Evolutionary conservation across 2,329 filamentous ascomycete species (phyloP).

Genomic region (Zalaria obscura): DNA sequence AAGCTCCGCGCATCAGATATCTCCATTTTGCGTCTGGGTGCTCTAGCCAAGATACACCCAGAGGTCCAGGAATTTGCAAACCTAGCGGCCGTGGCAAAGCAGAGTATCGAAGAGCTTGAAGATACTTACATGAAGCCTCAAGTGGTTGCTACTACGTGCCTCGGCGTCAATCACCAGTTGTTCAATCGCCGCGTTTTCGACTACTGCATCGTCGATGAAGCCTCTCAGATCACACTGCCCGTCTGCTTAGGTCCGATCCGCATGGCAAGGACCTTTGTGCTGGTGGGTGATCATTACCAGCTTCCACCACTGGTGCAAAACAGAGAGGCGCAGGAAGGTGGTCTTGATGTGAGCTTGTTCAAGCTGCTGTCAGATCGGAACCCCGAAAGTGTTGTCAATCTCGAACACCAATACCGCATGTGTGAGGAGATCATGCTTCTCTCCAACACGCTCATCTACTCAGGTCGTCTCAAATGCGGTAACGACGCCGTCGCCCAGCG

Average conservation of each 20-base stretch:
- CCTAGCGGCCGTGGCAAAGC: conserved; percentile 59
- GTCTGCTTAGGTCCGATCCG: conserved; percentile 90
- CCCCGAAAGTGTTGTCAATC: conserved; percentile 72
- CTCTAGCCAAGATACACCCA: conserved; percentile 70
- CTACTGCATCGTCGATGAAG: conserved; percentile 97
- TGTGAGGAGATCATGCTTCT: conserved; percentile 92
- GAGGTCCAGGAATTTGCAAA: conserved; percentile 78
- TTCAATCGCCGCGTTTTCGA: conserved; percentile 87
- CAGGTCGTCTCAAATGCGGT: conserved; percentile 80
- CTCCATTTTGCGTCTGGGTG: conserved; percentile 72
- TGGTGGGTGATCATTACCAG: conserved; percentile 95
- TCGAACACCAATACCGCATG: conserved; percentile 97
- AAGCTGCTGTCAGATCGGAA: conserved; percentile 83
- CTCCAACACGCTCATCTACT: conserved; percentile 85
- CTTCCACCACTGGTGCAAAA: conserved; percentile 89
- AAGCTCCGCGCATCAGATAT: conserved; percentile 61
- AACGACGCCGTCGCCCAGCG: conserved; percentile 58
- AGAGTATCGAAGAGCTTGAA: conserved; percentile 69
- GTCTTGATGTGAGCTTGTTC: conserved; percentile 86
- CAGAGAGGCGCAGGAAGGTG: conserved; percentile 70
- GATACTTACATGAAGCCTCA: conserved; percentile 72
- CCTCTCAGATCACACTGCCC: conserved; percentile 90
- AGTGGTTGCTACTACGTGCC: conserved; percentile 87
- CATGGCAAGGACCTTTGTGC: conserved; percentile 81
- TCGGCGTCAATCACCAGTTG: conserved; percentile 77